These are phyloP conservation scores for Trypanosoma avium DNA, from an alignment of 208 protist genomes.

Conservation along the genomic window DNA sequence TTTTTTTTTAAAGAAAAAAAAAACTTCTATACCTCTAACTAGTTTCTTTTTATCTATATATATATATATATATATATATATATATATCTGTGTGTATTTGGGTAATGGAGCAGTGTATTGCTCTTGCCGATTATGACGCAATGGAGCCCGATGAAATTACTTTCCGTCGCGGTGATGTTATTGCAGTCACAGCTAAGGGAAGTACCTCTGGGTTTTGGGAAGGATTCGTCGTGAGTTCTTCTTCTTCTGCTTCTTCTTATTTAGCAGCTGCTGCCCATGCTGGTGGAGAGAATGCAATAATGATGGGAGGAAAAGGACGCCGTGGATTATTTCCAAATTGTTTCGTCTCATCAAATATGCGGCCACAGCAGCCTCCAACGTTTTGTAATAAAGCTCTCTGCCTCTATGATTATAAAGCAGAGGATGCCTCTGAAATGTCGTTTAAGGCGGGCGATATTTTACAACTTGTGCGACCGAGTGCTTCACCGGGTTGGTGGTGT, in stretches of 20 bases:
- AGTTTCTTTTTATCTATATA: conserved; percentile 11
- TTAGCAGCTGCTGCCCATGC: too few relatives aligned
- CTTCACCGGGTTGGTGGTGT: conserved; percentile 72
- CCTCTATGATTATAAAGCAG: conserved; percentile 56
- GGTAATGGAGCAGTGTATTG: conserved; percentile 66
- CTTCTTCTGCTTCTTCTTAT: too few relatives aligned
- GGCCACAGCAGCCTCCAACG: conserved; percentile 11
- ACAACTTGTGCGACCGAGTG: conserved; percentile 45
- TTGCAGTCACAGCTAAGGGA: conserved; percentile 77
- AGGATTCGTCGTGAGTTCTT: conserved; percentile 52
- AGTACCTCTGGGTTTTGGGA: conserved; percentile 83
- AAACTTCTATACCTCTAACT: too few relatives aligned
- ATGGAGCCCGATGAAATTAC: conserved; percentile 67
- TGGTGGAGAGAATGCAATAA: too few relatives aligned
- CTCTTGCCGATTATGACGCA: conserved; percentile 76
- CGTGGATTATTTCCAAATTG: conserved; percentile 43
- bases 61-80: conserved; percentile 23
- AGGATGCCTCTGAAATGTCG: conserved; percentile 46
- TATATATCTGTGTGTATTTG: background rate
- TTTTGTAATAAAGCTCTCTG: conserved; percentile 57
- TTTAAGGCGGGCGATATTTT: conserved; percentile 57
- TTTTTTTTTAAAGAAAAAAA: too few relatives aligned
- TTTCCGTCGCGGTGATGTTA: conserved; percentile 83
- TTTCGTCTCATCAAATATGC: conserved; percentile 34
- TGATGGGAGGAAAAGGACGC: too few relatives aligned